Base-by-base conservation (phyloP, 768 basidiomycete genomes). In the Collybia sordida region DNA sequence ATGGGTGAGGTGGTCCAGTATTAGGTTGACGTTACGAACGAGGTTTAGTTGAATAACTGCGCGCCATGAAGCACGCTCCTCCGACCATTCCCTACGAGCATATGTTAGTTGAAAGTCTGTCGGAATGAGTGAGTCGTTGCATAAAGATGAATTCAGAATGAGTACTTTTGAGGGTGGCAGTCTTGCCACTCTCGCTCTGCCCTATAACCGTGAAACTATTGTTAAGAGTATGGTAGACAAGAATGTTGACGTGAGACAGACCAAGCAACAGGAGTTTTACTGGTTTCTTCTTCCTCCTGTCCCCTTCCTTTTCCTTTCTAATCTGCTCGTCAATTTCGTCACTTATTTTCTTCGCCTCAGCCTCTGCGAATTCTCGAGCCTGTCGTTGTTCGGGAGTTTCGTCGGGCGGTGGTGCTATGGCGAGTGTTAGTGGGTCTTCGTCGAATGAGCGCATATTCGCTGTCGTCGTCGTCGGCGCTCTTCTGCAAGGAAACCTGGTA, bases 161-260 rank as follows among this genome's bases (percentile, higher is more conserved):
- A 15, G 12, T 56, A 89, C 88, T 90, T 68, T 91, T 91, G 47
- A 91, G 61, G 0, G 88, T 89, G 22, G 88, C 87, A 0, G 86
- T 88, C 65, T 91, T 91, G 25, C 85, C 88, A 59, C 85, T 87
- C 71, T 88, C 86, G 52, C 83, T 85, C 65, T 87, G 86, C 15
- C 80, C 79, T 77, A 50, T 5, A 56, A 39, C 15, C 44, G 11
- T 31, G 3, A 11, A 31, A 31, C 9, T 14, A 31, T 11, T 14
- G 11, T 31, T 14, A 31, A 31, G 21, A 23, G 14, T 50, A 42
- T 51, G 28, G 54, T 48, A 51, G 35, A 11, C 6, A 6, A 34
- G 11, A 19, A 51, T 42, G 23, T 25, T 28, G 44, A 34, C 37
- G 35, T 31, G 19, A 22, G 37, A 66, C 72, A 56, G 53, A 69